These are phyloP conservation scores for Parasitella parasitica DNA, from an alignment of 371 early-diverging fungal species.

Conservation along the genomic window DNA sequence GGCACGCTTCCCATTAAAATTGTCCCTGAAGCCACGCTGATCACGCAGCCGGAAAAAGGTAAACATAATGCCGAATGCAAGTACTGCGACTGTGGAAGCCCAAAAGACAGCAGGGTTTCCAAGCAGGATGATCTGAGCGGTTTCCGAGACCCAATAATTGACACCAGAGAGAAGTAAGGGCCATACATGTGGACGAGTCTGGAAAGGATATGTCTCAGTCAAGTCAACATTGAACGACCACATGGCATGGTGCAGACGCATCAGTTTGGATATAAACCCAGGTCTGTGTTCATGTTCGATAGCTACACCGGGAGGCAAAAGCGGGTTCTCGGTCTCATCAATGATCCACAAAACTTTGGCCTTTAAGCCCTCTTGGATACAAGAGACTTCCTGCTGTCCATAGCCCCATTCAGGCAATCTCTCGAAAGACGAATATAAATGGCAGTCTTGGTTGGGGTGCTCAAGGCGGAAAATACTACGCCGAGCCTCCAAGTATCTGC, in stretches of 20 bases:
- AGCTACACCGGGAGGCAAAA: conserved; percentile 37
- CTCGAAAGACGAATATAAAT: conserved; percentile 74
- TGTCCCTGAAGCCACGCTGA: conserved; percentile 73
- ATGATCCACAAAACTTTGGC: conserved; percentile 71
- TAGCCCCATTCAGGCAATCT: conserved; percentile 98
- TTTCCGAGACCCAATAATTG: conserved; percentile 80
- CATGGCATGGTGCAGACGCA: conserved; percentile 83
- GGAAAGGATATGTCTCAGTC: conserved; percentile 86
- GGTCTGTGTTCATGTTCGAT: conserved; percentile 50
- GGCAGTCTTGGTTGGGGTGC: conserved; percentile 74
- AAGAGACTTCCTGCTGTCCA: conserved; percentile 93
- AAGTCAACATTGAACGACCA: conserved; percentile 78
- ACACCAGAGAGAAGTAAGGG: conserved; percentile 84
- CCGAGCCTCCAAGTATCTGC: conserved; percentile 58
- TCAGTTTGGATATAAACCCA: conserved; percentile 77
- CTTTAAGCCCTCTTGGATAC: conserved; percentile 64
- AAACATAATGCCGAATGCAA: conserved; percentile 62
- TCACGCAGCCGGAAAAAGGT: conserved; percentile 62
- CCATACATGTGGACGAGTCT: conserved; percentile 84
- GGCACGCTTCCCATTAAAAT: conserved; percentile 16
- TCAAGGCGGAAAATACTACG: conserved; percentile 69
- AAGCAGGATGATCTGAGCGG: conserved; percentile 84
- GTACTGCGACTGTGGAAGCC: conserved; percentile 66
- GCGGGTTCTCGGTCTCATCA: conserved; percentile 48
- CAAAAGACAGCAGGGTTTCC: conserved; percentile 98